These are phyloP conservation scores for Rhodamnia argentea DNA, from an alignment of 345 rosid genomes.

Conservation along the genomic window DNA sequence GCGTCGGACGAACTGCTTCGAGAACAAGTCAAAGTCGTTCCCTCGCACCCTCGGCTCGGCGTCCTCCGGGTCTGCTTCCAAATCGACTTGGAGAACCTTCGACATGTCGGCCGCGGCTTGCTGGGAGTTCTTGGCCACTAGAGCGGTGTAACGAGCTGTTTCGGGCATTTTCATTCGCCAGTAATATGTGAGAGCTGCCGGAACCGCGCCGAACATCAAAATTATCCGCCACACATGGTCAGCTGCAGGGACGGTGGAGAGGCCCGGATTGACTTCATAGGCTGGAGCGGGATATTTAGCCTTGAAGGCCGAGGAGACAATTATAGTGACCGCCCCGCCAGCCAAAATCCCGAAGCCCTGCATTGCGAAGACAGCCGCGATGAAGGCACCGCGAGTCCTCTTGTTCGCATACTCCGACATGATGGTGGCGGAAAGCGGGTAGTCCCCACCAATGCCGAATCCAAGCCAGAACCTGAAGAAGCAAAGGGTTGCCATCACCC, in stretches of 20 bases:
- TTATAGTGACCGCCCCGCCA: slow-evolving; percentile 43
- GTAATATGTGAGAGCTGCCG: slow-evolving; percentile 67
- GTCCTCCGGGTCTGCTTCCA: slow-evolving; percentile 5
- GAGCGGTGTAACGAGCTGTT: slow-evolving; percentile 56
- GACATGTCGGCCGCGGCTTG: slow-evolving; percentile 10
- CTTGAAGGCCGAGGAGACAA: slow-evolving; percentile 10
- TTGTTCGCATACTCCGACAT: slow-evolving; percentile 81
- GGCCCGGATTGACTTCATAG: slow-evolving; percentile 13
- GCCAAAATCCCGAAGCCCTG: slow-evolving; percentile 65
- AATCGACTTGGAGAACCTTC: slow-evolving; percentile 6
- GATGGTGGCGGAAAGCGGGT: slow-evolving; percentile 69
- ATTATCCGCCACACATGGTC: slow-evolving; percentile 71
- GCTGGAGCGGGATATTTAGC: slow-evolving; percentile 3
- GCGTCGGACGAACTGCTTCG: slow-evolving; percentile 14
- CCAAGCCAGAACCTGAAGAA: slow-evolving; percentile 62
- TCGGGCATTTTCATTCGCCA: slow-evolving; percentile 90
- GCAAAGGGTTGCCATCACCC: slow-evolving; percentile 48
- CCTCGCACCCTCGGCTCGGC: background rate
- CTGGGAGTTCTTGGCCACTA: slow-evolving; percentile 9
- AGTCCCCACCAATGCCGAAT: slow-evolving; percentile 70
- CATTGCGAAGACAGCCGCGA: slow-evolving; percentile 68
- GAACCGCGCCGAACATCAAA: slow-evolving; percentile 63
- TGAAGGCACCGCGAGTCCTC: slow-evolving; percentile 61
- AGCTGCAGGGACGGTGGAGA: slow-evolving; percentile 9
- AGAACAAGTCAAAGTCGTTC: slow-evolving; percentile 6